Conservation (phyloP, 805 yeast genomes). For the Yarrowia porcina region DNA sequence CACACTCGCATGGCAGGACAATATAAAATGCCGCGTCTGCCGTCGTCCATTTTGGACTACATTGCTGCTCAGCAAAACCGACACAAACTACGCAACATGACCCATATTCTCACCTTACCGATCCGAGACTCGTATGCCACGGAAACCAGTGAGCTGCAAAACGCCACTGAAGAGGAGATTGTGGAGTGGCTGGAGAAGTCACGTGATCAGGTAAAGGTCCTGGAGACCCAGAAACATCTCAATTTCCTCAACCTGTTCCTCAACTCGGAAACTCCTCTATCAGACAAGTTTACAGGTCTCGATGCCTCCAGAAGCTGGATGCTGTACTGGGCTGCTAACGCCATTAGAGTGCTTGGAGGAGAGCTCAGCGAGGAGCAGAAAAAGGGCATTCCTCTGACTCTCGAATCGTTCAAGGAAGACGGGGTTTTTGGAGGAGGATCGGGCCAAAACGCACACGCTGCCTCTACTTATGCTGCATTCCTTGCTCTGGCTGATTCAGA, state of each 20-base stretch:
- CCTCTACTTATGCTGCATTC: conserved; percentile 77
- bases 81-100: background rate
- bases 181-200: conserved; percentile 10
- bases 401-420: conserved; percentile 36
- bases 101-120: background rate
- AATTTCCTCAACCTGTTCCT: conserved; percentile 45
- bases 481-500: conserved; percentile 56
- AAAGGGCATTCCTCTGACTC: conserved; percentile 33
- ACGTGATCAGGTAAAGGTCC: background rate
- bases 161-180: conserved; percentile 32
- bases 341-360: conserved; percentile 45
- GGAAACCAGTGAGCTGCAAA: conserved; percentile 28
- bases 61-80: conserved; percentile 9
- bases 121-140: conserved; percentile 12
- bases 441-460: conserved; percentile 79
- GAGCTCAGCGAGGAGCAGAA: conserved; percentile 33
- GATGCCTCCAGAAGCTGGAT: conserved; percentile 96
- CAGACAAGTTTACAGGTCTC: conserved; percentile 50
- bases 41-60: conserved; percentile 24
- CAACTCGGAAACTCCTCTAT: conserved; percentile 42
- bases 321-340: conserved; percentile 75
- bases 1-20: background rate
- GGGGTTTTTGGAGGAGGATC: conserved; percentile 88
- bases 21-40: background rate
- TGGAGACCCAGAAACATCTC: conserved; percentile 40